Evolutionary conservation across 2,329 filamentous ascomycete species (phyloP).

Genomic region (Trichoderma pleuroti): DNA sequence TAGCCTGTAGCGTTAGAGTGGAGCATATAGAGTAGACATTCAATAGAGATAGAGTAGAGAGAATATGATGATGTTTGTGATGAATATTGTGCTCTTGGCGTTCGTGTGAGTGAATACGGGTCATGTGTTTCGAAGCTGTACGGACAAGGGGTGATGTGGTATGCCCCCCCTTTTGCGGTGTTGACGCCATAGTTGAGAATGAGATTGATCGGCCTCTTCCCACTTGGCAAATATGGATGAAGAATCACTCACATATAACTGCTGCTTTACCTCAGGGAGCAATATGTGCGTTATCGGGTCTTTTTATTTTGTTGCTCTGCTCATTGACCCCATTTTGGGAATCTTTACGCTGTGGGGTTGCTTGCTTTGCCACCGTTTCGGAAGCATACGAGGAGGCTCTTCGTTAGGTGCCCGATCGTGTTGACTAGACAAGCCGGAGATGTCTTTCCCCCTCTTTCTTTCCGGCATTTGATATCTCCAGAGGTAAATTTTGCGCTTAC

Average conservation of each 20-base stretch:
- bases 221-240: not conserved
- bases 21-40: not conserved
- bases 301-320: not conserved
- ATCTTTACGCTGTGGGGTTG: not conserved
- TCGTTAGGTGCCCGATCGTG: not conserved
- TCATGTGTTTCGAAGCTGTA: not conserved
- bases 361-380: not conserved
- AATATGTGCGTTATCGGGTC: not conserved
- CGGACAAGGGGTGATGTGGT: not conserved
- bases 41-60: not conserved
- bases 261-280: not conserved
- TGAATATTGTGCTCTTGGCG: not conserved
- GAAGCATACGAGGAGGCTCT: not conserved
- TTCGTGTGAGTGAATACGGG: not conserved
- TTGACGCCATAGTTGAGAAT: not conserved
- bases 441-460: not conserved
- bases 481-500: not conserved
- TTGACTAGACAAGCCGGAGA: not conserved
- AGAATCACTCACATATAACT: not conserved
- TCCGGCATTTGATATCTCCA: not conserved
- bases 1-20: not conserved
- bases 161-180: not conserved
- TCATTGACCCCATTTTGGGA: not conserved
- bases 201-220: rapidly evolving
- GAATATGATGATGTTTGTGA: not conserved